These are phyloP conservation scores for Saturnispora sekii DNA, from an alignment of 805 yeast genomes.

Conservation along the genomic window DNA sequence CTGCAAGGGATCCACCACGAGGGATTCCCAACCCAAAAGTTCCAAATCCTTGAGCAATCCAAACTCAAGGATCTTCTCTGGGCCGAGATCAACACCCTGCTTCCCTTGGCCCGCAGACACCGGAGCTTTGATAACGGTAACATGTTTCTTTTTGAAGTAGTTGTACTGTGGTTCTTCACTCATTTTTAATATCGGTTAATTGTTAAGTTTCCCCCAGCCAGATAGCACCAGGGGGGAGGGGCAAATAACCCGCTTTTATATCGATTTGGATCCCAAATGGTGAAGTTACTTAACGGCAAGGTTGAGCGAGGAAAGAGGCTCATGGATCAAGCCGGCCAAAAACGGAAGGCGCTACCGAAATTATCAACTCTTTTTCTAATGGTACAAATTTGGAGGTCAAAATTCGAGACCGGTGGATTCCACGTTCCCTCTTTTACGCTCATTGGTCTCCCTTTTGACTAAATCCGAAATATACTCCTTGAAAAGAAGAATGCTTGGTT, in stretches of 20 bases:
- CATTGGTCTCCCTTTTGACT: conserved; percentile 4
- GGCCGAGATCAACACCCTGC: conserved; percentile 90
- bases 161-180: conserved; percentile 31
- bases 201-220: no score
- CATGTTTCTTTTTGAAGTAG: conserved; percentile 42
- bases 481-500: conserved; percentile 8
- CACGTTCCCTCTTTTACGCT: conserved; percentile 1
- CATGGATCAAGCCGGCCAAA: not conserved
- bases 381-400: not conserved
- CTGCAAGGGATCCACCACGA: conserved; percentile 44
- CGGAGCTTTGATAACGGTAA: conserved; percentile 79
- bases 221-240: not conserved
- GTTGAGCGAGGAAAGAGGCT: not conserved
- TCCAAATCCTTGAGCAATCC: conserved; percentile 60
- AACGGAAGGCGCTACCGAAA: conserved; percentile 3
- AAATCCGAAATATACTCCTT: conserved; percentile 4
- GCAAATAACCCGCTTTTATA: conserved; percentile 3
- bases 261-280: not conserved
- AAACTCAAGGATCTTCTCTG: conserved; percentile 63
- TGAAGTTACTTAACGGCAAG: conserved; percentile 3
- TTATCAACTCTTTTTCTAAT: not conserved
- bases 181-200: not conserved
- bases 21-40: conserved; percentile 63
- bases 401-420: conserved; percentile 1
- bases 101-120: conserved; percentile 95